Conservation (phyloP, 345 rosid genomes). For the Brassica juncea region DNA sequence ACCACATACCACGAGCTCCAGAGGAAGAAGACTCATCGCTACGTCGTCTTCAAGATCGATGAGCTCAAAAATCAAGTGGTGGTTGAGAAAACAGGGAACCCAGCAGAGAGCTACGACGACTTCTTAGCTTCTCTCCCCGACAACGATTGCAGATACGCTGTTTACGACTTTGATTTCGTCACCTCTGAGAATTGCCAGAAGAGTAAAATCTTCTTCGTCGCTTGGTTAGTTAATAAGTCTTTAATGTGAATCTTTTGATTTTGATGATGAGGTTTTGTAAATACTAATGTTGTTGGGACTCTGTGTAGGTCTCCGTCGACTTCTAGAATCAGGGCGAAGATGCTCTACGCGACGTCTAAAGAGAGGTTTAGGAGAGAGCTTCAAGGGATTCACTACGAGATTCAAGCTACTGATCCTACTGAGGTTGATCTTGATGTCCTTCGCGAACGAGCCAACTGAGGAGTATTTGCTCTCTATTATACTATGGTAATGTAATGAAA, state of each 20-base stretch:
- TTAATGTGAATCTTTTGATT: not conserved
- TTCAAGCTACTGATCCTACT: conserved; percentile 84
- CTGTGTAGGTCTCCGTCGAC: conserved; percentile 66
- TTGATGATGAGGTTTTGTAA: not conserved
- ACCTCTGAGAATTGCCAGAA: conserved; percentile 78
- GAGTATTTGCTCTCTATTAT: not conserved
- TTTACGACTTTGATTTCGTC: conserved; percentile 70
- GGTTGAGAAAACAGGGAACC: conserved; percentile 69
- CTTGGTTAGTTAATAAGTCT: conserved; percentile 52
- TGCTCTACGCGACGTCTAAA: conserved; percentile 76
- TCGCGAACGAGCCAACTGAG: not conserved
- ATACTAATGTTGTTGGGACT: not conserved
- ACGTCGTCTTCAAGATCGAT: conserved; percentile 65
- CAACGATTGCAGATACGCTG: conserved; percentile 76
- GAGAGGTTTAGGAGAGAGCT: conserved; percentile 70
- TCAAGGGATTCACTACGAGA: conserved; percentile 75
- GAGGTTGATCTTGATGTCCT: conserved; percentile 77
- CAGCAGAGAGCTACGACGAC: conserved; percentile 66
- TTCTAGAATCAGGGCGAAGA: conserved; percentile 68
- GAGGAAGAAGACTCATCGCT: conserved; percentile 69
- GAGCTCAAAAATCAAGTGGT: conserved; percentile 61
- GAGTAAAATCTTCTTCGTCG: conserved; percentile 81
- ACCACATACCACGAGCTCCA: conserved; percentile 62
- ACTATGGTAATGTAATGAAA: conserved; percentile 32
- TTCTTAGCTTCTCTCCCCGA: conserved; percentile 72